These are phyloP conservation scores for Pichia sp. DNA, from an alignment of 1,139 yeast genomes.

Conservation along the genomic window DNA sequence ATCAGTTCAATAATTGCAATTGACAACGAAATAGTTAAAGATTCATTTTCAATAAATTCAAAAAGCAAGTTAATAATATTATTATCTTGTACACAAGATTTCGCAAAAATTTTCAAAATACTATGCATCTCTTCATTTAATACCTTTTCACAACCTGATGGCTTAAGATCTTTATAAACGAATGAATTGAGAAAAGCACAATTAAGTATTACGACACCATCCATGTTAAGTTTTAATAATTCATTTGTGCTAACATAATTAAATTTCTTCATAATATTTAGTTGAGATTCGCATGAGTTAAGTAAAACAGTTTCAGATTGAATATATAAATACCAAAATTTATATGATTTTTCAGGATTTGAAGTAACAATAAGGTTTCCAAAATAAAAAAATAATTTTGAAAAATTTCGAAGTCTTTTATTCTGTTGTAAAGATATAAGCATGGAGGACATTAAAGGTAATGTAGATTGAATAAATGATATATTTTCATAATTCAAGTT, in stretches of 20 bases:
- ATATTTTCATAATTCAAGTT: background rate
- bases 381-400: conserved; percentile 24
- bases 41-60: conserved; percentile 17
- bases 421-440: background rate
- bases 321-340: conserved; percentile 7
- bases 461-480: background rate
- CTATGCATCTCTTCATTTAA: background rate
- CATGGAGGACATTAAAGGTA: conserved; percentile 10
- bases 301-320: background rate
- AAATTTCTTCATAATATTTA: background rate
- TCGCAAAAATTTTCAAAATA: conserved; percentile 1
- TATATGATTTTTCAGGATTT: background rate
- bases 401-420: conserved; percentile 16
- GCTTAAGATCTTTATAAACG: background rate
- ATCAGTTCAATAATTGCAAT: conserved; percentile 15
- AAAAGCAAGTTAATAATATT: too few relatives aligned
- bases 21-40: conserved; percentile 19
- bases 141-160: background rate
- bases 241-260: background rate
- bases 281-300: background rate
- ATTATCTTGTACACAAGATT: conserved; percentile 1
- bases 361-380: conserved; percentile 19
- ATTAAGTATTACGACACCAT: background rate
- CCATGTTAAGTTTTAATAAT: background rate
- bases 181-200: background rate